Evolutionary conservation across 2,329 filamentous ascomycete species (phyloP).

Genomic region (Xylaria sp.): DNA sequence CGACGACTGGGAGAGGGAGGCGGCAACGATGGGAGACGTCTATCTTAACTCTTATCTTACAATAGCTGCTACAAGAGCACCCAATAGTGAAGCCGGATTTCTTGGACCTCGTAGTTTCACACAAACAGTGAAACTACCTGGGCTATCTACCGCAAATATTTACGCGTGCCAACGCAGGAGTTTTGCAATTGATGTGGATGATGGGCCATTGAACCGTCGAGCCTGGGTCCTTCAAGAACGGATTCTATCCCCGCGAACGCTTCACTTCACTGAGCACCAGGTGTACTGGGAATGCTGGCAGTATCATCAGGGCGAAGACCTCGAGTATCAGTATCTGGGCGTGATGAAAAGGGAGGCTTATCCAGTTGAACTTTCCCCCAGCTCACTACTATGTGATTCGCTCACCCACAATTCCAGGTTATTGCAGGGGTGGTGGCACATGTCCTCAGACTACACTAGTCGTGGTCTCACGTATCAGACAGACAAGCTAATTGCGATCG

Average conservation of each 20-base stretch:
- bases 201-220: constrained; percentile 18
- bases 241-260: constrained; percentile 17
- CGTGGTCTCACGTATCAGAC: constrained; percentile 18
- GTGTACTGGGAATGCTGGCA: constrained; percentile 25
- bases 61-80: constrained; percentile 16
- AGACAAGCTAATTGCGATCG: constrained; percentile 25
- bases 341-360: constrained; percentile 21
- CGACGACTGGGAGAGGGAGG: constrained; percentile 20
- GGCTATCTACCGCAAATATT: background rate
- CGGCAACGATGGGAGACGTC: constrained; percentile 16
- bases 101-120: constrained; percentile 10
- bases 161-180: constrained; percentile 16
- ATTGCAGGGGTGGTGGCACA: constrained; percentile 6
- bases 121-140: background rate
- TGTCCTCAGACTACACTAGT: constrained; percentile 24
- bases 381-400: background rate
- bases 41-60: constrained; percentile 20
- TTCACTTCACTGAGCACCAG: constrained; percentile 23
- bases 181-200: constrained; percentile 11
- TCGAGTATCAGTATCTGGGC: constrained; percentile 12
- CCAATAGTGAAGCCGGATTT: constrained; percentile 10
- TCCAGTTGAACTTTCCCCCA: constrained; percentile 9
- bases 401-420: background rate
- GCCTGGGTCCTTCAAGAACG: constrained; percentile 25
- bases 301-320: constrained; percentile 21